phyloP scores from a whole-genome alignment of 2,329 filamentous ascomycete species.

The Ceratocystis papillata region DNA sequence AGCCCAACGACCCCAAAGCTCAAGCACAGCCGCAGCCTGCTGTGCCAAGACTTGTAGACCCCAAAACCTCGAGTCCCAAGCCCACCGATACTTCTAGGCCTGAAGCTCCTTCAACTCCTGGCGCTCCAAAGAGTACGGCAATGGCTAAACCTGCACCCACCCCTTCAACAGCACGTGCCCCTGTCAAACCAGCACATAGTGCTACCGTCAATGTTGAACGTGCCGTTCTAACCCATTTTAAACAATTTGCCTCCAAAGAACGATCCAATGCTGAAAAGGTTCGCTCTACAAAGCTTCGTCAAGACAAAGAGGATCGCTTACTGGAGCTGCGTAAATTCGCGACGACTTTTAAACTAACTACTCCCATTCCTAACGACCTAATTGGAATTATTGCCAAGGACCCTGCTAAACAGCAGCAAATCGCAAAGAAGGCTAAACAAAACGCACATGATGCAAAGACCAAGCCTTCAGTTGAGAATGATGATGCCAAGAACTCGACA shows the following conservation, averaged over 20 bases:
- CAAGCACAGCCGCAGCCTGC: conserved; percentile 25
- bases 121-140: conserved; percentile 19
- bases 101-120: conserved; percentile 26
- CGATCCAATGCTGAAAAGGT: conserved; percentile 46
- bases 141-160: conserved; percentile 14
- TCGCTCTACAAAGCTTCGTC: conserved; percentile 48
- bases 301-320: conserved; percentile 82
- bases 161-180: conserved; percentile 2
- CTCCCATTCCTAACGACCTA: conserved; percentile 80
- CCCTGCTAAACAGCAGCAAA: conserved; percentile 84
- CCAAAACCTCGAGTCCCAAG: conserved; percentile 24
- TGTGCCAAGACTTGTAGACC: conserved; percentile 31
- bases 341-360: conserved; percentile 83
- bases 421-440: conserved; percentile 60
- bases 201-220: conserved; percentile 51
- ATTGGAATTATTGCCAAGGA: conserved; percentile 96
- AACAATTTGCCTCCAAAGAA: conserved; percentile 50
- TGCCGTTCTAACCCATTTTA: conserved; percentile 53
- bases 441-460: conserved; percentile 34
- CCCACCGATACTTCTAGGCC: conserved; percentile 28
- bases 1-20: conserved; percentile 15
- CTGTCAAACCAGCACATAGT: conserved; percentile 36
- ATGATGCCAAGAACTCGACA: conserved; percentile 40
- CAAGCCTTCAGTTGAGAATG: conserved; percentile 27
- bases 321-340: conserved; percentile 95